Percentiles rank a stretch among this genome's conserved stretches.
These are phyloP conservation scores for Chrysoporthe deuterocubensis DNA, from an alignment of 2,329 filamentous ascomycete species.

Conservation along the genomic window DNA sequence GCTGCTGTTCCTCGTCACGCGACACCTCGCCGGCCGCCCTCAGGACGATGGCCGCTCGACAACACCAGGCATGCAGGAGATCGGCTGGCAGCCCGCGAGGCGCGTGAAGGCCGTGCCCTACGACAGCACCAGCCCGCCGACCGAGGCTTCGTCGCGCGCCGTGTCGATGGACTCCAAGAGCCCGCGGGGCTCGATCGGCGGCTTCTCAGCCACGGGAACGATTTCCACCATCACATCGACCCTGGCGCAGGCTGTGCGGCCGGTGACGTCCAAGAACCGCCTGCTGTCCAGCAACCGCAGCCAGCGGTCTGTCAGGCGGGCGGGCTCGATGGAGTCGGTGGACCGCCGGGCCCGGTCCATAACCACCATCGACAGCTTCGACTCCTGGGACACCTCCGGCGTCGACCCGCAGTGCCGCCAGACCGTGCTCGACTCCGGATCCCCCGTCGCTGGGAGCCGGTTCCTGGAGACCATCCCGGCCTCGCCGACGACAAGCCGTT, in stretches of 20 bases:
- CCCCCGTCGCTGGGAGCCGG: conserved; percentile 47
- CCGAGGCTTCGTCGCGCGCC: conserved; percentile 39
- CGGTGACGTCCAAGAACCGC: conserved; percentile 60
- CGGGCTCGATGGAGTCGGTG: conserved; percentile 54
- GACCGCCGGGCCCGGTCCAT: conserved; percentile 40
- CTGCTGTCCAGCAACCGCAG: conserved; percentile 49
- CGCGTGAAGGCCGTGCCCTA: conserved; percentile 60
- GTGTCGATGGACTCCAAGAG: conserved; percentile 44
- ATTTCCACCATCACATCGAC: conserved; percentile 54
- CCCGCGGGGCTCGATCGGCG: conserved; percentile 50
- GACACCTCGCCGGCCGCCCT: conserved; percentile 46
- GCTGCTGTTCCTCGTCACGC: conserved; percentile 51
- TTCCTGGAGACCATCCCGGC: conserved; percentile 74
- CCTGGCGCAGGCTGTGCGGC: conserved; percentile 53
- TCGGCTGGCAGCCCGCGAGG: conserved; percentile 37
- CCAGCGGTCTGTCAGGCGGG: conserved; percentile 40
- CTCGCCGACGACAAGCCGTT: conserved; percentile 66
- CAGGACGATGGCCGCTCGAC: conserved; percentile 35
- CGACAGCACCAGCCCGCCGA: conserved; percentile 46
- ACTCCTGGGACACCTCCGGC: conserved; percentile 74
- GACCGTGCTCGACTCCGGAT: conserved; percentile 56
- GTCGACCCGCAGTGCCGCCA: conserved; percentile 67
- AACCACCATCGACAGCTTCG: conserved; percentile 65
- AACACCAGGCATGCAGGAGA: conserved; percentile 40
- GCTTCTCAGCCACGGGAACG: conserved; percentile 50